Base-by-base conservation (phyloP, 169 alveolate genomes). In the Toxoplasma gondii region DNA sequence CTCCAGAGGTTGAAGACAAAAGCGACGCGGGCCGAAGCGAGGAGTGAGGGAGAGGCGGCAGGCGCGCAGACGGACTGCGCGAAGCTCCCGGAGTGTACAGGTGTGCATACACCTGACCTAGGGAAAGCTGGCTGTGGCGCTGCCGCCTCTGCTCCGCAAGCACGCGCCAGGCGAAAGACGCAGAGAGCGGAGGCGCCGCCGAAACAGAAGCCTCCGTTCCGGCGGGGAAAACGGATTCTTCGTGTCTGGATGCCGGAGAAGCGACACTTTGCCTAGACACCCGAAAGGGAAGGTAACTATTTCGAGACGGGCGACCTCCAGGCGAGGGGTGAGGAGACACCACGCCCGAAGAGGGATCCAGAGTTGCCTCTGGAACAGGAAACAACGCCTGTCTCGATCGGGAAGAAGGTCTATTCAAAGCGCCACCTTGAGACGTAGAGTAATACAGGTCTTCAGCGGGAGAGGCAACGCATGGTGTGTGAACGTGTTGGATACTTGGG, bases 101-200 rank as follows among this genome's bases (percentile, higher is more conserved):
- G 45, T 78, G 86, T 41, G 86, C 86, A 45, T 78, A 78, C 44
- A 78, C 49, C n/a, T 78, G 44, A 78, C 86, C 86, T 10, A 78
- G 86, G 43, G 86, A 78, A 1, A n/a, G 86, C 49, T 78, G 86
- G 16, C 45, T 17, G 12, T 38, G 39, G 45, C 43, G 86, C 44
- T 78, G 86, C 27, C 86, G 86, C 22, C 86, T 17, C 24, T 78
- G 86, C n/a, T 78, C 86, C 12, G 86, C 86, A 2, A 19, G 86
- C 86, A 78, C 86, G 45, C 86, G 86, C 27, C 86, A 45, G 22
- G 45, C 86, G 43, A 78, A 78, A n/a, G 86, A n/a, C 44, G 86
- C 29, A 9, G 86, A n/a, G 29, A 78, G 29, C 27, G 22, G 86
- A 9, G 45, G 10, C 27, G 86, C 9, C 22, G 86, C 49, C n/a